Percentiles rank a stretch among this genome's conserved stretches.
Evolutionary conservation across 345 rosid species (phyloP).

Genomic region (Eucalyptus curtisii): DNA sequence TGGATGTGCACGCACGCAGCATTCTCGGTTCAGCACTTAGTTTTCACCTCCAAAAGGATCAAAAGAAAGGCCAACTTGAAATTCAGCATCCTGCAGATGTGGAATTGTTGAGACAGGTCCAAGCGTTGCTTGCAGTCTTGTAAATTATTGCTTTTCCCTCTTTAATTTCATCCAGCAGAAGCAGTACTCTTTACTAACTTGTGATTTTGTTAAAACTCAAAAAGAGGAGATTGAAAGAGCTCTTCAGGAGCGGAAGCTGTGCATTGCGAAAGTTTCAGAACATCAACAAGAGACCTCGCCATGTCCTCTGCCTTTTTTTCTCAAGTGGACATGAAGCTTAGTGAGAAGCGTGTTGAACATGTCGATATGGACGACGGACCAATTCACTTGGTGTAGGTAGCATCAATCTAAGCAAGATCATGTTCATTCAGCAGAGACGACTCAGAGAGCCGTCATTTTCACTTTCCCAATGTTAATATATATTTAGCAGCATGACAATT

Average conservation of each 20-base stretch:
- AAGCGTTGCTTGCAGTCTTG: constrained; percentile 14
- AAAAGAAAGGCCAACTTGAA: constrained; percentile 42
- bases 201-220: constrained; percentile 5
- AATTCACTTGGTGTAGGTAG: constrained; percentile 57
- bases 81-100: constrained; percentile 36
- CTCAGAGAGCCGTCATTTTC: constrained; percentile 65
- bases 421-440: constrained; percentile 48
- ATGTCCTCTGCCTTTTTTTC: constrained; percentile 60
- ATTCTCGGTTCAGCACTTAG: not conserved
- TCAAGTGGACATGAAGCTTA: constrained; percentile 75
- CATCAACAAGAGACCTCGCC: constrained; percentile 25
- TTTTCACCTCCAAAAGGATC: constrained; percentile 9
- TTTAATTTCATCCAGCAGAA: not conserved
- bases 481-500: not conserved
- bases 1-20: not conserved
- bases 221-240: constrained; percentile 54
- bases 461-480: constrained; percentile 44
- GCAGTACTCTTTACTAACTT: not conserved
- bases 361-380: constrained; percentile 64
- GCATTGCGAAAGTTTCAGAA: constrained; percentile 28
- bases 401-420: constrained; percentile 42
- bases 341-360: constrained; percentile 67
- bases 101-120: constrained; percentile 34
- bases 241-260: constrained; percentile 38
- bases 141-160: not conserved